Base-by-base conservation (phyloP, 169 alveolate species). In the Perkinsus marinus region DNA sequence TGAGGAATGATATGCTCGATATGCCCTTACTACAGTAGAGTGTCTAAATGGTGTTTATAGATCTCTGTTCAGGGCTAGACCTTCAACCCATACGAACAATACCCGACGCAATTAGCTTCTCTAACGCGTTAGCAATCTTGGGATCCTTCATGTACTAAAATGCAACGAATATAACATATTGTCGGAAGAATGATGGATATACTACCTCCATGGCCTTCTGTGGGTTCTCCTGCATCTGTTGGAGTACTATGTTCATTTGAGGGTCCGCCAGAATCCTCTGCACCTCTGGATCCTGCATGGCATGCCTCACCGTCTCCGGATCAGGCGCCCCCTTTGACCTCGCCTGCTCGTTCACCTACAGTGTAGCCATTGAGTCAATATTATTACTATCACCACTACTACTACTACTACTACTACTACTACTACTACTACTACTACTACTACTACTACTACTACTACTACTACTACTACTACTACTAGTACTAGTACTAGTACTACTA, bases 271-370 rank as follows among this genome's bases (percentile, higher is more conserved):
- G 95, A 43, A 99, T 97, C 43, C 95, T 95, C 96, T 98, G 98
- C 68, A 99, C 98, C 95, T 99, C 99, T 17, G 99, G 99, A 95
- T 99, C 99, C 92, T 97, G 97, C 95, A 96, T 95, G 68, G 99
- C 99, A 92, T 97, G 97, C 90, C 93, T 91, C 68, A 97, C 79
- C 0, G 97, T 57, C 79, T 57, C 79, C 96, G 79, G 79, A 16
- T 57, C 79, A 2, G 79, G 79, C 22, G 79, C 79, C 0, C 79
- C 79, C 79, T 57, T 57, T 7, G 79, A 57, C 34, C 79, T 13
- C 36, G 79, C 79, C 79, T 57, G 79, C 34, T 57, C 79, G 79
- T 57, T 57, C 30, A 57, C 79, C 79, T 57, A 57, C 79, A 26
- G 22, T 10, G 46, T 41, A 41, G 10, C 10, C n/a, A n/a, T n/a